A percentile compares a stretch with the other conserved stretches of the same genome.
Evolutionary conservation across 179 eudicot species (phyloP).

Genomic region (Corrigiola litoralis): DNA sequence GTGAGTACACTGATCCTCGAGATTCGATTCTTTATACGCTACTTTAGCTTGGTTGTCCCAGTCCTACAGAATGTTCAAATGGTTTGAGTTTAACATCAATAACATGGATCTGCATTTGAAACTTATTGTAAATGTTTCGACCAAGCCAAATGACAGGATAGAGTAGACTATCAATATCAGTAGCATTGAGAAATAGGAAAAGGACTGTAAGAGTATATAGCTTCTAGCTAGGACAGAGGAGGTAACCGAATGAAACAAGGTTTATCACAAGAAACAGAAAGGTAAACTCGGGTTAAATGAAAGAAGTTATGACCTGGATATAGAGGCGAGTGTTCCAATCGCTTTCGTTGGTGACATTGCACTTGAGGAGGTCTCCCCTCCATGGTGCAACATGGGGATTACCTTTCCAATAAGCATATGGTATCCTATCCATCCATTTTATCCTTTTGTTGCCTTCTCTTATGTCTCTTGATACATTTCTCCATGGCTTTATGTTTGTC

Average conservation of each 20-base stretch:
- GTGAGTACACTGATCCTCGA: constrained; percentile 62
- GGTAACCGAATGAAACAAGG: no score
- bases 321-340: constrained; percentile 82
- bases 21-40: constrained; percentile 51
- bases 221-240: no score
- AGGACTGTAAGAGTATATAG: no score
- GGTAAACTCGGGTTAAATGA: no score
- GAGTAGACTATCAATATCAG: no score
- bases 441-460: constrained; percentile 59
- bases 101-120: no score
- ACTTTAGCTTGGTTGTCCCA: constrained; percentile 37
- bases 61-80: constrained; percentile 31
- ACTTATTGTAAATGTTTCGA: no score
- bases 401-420: constrained; percentile 88
- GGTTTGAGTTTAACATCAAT: no score
- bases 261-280: no score
- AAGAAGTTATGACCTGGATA: no score
- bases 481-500: constrained; percentile 81
- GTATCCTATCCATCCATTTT: constrained; percentile 62
- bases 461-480: constrained; percentile 42
- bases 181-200: no score
- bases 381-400: constrained; percentile 60
- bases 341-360: constrained; percentile 63
- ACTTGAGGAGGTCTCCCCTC: constrained; percentile 75
- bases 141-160: no score